Evolutionary conservation across 345 rosid species (phyloP), one percentile per base, ranked within the genome.

Genomic region (Salix koriyanagi): DNA sequence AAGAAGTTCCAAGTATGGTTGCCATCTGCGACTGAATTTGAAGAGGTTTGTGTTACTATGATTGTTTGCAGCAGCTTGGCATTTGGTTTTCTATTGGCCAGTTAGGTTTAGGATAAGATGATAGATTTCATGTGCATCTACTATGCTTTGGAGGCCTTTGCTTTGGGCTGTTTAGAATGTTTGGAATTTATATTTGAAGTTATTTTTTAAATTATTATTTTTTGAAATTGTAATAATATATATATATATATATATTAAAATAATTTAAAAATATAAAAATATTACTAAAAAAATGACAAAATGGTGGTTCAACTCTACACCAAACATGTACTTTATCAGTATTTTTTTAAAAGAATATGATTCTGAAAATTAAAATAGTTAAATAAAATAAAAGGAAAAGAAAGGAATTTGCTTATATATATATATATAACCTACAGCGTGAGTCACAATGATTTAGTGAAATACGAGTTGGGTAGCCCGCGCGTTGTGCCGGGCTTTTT

Each of bases 1-100:
- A 84, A 75, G 86, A 82, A 77, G 92, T 72, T 80, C 97, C 97
- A 8, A 92, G 84, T n/a, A 85, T 78, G n/a, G 95, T 84, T 69
- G 95, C 97, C 98, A 93, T 88, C 78, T 71, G 80, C 23, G 28
- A 62, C 68, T 13, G 11, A 18, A 26, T 52, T 54, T 39, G 25
- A 36, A 30, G 68, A 52, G 23, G 21, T 34, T 56, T 54, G 6
- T 25, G 13, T n/a, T 42, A 18, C 56, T 21, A 36, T 11, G 2
- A 18, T 52, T 70, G 26, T 11, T 18, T 4, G 62, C 19, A 30
- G 44, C 4, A 62, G 74, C 23, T 77, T 39, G 56, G 37, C 36
- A 75, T 71, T 70, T 42, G 71, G 46, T n/a, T 73, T 69, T 67
- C 32, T 44, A 77, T 81, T 83, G 87, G 82, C 52, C 66, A 74